Evolutionary conservation across 2,329 filamentous ascomycete genomes (phyloP).

Genomic region (Fusarium chuoi): DNA sequence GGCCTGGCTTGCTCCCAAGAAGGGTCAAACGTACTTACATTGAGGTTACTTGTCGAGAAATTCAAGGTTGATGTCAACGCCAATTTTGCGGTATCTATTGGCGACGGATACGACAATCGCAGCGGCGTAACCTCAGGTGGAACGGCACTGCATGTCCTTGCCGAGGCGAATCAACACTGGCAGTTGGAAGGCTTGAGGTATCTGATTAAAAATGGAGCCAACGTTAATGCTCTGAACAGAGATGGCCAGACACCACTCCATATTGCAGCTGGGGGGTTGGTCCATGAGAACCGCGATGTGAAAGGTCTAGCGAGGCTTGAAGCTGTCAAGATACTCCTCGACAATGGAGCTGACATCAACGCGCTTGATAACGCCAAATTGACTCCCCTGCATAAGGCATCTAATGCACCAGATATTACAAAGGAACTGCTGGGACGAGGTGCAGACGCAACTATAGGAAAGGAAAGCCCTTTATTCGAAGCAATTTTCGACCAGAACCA

Average conservation of each 20-base stretch:
- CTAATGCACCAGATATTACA: neutral
- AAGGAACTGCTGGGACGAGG: conserved; percentile 20
- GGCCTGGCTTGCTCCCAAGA: conserved; percentile 5
- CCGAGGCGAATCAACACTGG: conserved; percentile 28
- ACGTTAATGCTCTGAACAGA: neutral
- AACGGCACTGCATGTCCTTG: conserved; percentile 33
- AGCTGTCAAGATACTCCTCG: conserved; percentile 25
- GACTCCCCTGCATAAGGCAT: conserved; percentile 22
- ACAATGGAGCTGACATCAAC: conserved; percentile 30
- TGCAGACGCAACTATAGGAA: neutral
- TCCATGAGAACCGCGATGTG: rapidly evolving
- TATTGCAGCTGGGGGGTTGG: conserved; percentile 1
- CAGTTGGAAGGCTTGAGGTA: conserved; percentile 28
- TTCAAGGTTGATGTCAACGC: conserved; percentile 30
- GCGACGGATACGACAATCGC: neutral
- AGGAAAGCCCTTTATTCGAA: conserved; percentile 15
- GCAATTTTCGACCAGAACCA: conserved; percentile 21
- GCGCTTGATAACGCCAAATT: neutral
- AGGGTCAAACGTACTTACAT: conserved; percentile 20
- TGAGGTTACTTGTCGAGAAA: conserved; percentile 24
- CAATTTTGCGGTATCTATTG: neutral
- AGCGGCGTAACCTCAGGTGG: neutral
- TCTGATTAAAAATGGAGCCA: conserved; percentile 23
- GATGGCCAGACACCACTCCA: conserved; percentile 29
- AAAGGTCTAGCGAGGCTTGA: conserved; percentile 9